phyloP scores from a whole-genome alignment of 495 filamentous ascomycete genomes.

The Penicillium subrubescens region DNA sequence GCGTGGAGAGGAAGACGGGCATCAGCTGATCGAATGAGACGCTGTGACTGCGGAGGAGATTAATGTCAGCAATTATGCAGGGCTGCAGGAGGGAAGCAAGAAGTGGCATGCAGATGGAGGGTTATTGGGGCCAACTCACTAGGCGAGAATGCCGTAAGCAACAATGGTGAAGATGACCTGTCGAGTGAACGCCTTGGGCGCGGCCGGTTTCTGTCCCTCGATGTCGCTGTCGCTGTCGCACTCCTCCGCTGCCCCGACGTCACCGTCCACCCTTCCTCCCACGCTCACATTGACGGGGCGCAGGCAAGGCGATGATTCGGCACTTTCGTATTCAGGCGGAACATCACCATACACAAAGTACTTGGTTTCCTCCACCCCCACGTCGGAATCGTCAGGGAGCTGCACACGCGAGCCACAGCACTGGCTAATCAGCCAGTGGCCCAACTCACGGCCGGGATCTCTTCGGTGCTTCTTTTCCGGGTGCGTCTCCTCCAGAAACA shows the following conservation, averaged over 20 bases:
- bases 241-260: conserved; percentile 31
- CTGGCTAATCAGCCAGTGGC: conserved; percentile 67
- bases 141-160: conserved; percentile 90
- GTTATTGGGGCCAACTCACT: conserved; percentile 62
- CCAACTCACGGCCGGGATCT: conserved; percentile 76
- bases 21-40: conserved; percentile 95
- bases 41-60: conserved; percentile 64
- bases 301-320: conserved; percentile 63
- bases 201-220: conserved; percentile 43
- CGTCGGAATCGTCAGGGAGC: conserved; percentile 36
- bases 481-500: conserved; percentile 97
- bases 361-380: conserved; percentile 44
- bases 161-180: conserved; percentile 83
- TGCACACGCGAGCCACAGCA: conserved; percentile 45
- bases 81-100: not conserved
- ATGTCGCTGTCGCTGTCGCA: conserved; percentile 58
- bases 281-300: conserved; percentile 35
- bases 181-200: conserved; percentile 67
- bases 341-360: conserved; percentile 60
- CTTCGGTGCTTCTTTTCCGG: conserved; percentile 74
- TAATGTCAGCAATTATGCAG: conserved; percentile 30
- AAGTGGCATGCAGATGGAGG: conserved; percentile 2
- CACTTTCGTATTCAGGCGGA: conserved; percentile 64
- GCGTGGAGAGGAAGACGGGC: conserved; percentile 86
- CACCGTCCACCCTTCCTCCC: conserved; percentile 10